These are phyloP conservation scores for Carex pumila DNA, from an alignment of 176 grass and related monocot genomes.

Conservation along the genomic window DNA sequence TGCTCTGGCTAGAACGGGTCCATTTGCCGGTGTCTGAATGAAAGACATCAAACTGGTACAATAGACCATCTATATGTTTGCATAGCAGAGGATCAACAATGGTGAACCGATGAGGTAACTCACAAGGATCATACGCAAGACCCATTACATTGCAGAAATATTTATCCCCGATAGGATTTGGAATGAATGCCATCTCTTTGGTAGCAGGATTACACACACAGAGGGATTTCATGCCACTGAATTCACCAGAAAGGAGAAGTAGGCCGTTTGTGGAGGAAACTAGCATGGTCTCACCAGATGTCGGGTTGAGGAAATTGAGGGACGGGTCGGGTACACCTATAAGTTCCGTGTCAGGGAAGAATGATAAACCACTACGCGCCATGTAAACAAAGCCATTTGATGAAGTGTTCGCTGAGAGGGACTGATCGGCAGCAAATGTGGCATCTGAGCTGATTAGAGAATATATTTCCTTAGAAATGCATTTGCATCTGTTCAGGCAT, in stretches of 20 bases:
- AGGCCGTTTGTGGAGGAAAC: neutral
- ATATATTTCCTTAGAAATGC: too few relatives aligned
- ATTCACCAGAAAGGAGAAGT: neutral
- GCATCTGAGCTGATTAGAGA: too few relatives aligned
- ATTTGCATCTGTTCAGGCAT: too few relatives aligned
- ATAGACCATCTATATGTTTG: too few relatives aligned
- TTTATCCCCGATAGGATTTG: neutral
- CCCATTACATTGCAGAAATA: neutral
- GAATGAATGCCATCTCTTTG: neutral
- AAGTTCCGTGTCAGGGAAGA: too few relatives aligned
- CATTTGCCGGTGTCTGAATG: neutral
- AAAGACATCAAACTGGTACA: too few relatives aligned
- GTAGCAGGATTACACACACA: slow-evolving; percentile 7
- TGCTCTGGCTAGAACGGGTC: neutral
- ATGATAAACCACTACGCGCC: too few relatives aligned
- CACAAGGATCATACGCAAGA: neutral
- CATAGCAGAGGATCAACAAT: neutral
- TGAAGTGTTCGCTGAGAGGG: too few relatives aligned
- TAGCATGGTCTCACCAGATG: neutral
- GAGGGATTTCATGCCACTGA: neutral
- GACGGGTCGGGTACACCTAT: too few relatives aligned
- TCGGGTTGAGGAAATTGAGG: neutral
- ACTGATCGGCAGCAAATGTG: too few relatives aligned
- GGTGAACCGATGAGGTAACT: neutral
- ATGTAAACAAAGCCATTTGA: too few relatives aligned